Conservation (phyloP, 2,329 filamentous ascomycete species). For the Fusarium euwallaceae region DNA sequence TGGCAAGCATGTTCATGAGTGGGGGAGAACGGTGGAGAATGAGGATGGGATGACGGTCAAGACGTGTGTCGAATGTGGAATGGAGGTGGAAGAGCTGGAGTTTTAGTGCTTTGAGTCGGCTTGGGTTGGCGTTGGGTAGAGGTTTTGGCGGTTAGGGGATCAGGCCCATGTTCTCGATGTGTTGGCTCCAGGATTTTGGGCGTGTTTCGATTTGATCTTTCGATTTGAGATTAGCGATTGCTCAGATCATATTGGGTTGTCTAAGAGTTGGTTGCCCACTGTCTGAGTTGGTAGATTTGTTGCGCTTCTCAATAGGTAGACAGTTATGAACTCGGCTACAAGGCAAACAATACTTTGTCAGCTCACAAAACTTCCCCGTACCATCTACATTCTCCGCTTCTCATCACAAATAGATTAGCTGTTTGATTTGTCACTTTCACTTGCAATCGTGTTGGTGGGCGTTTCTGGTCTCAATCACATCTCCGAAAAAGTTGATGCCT, state of each 20-base stretch:
- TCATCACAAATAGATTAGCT: not conserved
- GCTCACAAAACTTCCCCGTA: not conserved
- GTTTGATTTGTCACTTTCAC: constrained; percentile 5
- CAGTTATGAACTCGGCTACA: not conserved
- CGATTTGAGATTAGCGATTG: not conserved
- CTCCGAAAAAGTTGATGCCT: constrained; percentile 45
- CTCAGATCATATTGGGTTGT: not conserved
- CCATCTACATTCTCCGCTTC: not conserved
- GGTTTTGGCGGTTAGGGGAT: not conserved
- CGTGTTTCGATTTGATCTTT: not conserved
- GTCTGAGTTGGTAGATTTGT: not conserved
- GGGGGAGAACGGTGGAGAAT: constrained; percentile 78
- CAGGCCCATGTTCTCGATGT: not conserved
- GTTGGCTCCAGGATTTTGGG: not conserved
- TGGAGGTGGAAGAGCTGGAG: constrained; percentile 83
- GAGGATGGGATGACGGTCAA: constrained; percentile 83
- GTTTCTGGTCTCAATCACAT: not conserved
- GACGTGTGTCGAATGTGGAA: constrained; percentile 80
- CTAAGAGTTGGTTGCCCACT: not conserved
- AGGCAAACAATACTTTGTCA: not conserved
- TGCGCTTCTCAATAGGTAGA: not conserved
- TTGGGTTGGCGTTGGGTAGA: not conserved
- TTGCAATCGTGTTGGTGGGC: constrained; percentile 1
- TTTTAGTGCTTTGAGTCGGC: constrained; percentile 56
- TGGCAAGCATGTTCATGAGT: constrained; percentile 89